Evolutionary conservation across 305 asterid species (phyloP), one percentile per base, ranked within the genome.

Genomic region (Fraxinus nigra): DNA sequence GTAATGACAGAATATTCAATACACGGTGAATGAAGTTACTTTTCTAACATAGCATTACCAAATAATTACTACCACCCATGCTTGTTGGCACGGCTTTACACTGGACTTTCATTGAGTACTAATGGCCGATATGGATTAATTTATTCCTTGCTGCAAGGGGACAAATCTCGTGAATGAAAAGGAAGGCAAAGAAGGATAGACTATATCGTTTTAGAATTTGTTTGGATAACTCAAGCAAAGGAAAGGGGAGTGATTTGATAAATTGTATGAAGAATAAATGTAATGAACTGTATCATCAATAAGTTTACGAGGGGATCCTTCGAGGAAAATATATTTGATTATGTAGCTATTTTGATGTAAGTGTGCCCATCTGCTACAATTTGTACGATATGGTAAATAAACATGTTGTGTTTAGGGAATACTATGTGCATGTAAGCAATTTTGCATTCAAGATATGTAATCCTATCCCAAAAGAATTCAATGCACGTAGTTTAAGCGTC

Each of bases 11-110:
- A 80, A 43, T 67, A 67, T 14, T 40, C 43, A 38, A 79, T 11
- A 67, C 37, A 26, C 26, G 3, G 37, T n/a, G n/a, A 73, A 11
- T 75, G 56, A 3, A 75, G 56, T 79, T 73, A 82, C 56, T 82
- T 33, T 35, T 10, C 65, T 70, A 22, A 38, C 61, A 24, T 5
- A 13, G 73, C 54, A 32, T 78, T 5, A 43, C 73, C 56, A 33
- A 22, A 4, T 22, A 34, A 80, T 16, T 32, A 67, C 79, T 65
- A 75, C 70, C 26, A 14, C 18, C 78, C 38, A 76, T 37, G 77
- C 20, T n/a, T 54, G 43, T 10, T 56, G 20, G 43, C 74, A 48
- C 69, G 38, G 76, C 33, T 75, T 33, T 35, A 22, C 24, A 7
- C 51, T 13, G 20, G 40, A 69, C n/a, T 69, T 69, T 69, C 10